Conservation (phyloP, 768 basidiomycete species). For the Termitomyces sp. region DNA sequence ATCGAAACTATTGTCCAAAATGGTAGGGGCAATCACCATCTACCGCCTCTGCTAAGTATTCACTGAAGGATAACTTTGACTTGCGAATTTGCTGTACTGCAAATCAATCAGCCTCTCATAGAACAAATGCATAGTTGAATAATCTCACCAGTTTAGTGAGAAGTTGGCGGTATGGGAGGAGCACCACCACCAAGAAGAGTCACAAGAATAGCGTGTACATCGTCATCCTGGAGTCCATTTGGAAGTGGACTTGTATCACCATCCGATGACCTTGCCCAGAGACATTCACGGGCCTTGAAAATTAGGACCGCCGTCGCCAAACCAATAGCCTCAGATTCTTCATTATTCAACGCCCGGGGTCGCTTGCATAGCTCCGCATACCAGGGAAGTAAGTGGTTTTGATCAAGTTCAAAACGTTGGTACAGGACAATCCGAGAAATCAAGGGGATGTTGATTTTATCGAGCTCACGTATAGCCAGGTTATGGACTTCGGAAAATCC, state of each 20-base stretch:
- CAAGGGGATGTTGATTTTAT: neutral
- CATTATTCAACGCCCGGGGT: constrained; percentile 41
- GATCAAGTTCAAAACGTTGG: constrained; percentile 45
- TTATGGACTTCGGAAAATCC: constrained; percentile 30
- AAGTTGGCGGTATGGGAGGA: neutral
- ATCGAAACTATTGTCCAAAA: no score
- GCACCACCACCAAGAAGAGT: constrained; percentile 8
- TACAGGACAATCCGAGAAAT: constrained; percentile 40
- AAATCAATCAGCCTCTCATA: neutral
- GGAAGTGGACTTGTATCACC: constrained; percentile 32
- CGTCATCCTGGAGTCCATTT: constrained; percentile 23
- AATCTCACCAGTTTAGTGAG: neutral
- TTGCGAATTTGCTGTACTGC: no score
- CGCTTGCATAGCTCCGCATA: constrained; percentile 52
- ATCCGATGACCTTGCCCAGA: constrained; percentile 26
- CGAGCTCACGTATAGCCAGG: constrained; percentile 43
- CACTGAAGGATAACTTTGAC: no score
- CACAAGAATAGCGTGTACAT: constrained; percentile 29
- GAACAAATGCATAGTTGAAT: neutral
- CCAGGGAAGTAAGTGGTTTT: constrained; percentile 41
- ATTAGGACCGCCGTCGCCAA: constrained; percentile 49
- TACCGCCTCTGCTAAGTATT: no score
- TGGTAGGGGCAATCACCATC: no score
- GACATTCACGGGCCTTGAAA: constrained; percentile 49
- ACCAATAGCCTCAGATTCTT: constrained; percentile 55